Evolutionary conservation across 1,284 basidiomycete genomes (phyloP).

Genomic region (Lentinula novae-zelandiae): DNA sequence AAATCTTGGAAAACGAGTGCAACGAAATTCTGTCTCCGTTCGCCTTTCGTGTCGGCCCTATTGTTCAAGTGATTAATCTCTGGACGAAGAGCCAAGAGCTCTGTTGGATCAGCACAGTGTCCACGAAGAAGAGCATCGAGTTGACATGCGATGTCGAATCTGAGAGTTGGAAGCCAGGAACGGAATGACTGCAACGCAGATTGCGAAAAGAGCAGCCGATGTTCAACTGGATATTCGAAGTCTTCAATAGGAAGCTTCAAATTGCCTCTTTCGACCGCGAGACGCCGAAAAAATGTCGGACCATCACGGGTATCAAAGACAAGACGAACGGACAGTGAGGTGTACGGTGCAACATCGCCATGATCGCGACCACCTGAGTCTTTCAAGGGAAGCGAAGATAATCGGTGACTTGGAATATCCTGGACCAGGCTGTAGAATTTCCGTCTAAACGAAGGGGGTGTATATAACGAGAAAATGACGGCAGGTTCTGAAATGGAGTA

Average conservation of each 20-base stretch:
- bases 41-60: background rate
- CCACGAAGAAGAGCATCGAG: conserved; percentile 44
- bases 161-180: conserved; percentile 33
- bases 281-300: conserved; percentile 33
- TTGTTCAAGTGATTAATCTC: conserved; percentile 28
- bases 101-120: conserved; percentile 39
- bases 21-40: conserved; percentile 32
- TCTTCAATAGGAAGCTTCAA: conserved; percentile 29
- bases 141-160: conserved; percentile 54
- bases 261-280: conserved; percentile 33
- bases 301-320: conserved; percentile 33
- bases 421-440: conserved; percentile 22
- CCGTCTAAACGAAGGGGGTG: conserved; percentile 37
- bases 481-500: conserved; percentile 28
- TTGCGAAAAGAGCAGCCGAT: conserved; percentile 40
- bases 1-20: conserved; percentile 43
- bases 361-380: conserved; percentile 16
- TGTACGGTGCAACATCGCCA: conserved; percentile 35
- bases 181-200: conserved; percentile 29
- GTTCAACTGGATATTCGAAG: conserved; percentile 34
- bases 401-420: conserved; percentile 12
- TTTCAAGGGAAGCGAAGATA: background rate
- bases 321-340: conserved; percentile 45
- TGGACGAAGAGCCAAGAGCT: conserved; percentile 40
- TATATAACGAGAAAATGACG: conserved; percentile 38